These are phyloP conservation scores for Manihot esculenta DNA, from an alignment of 441 rosid genomes.

Conservation along the genomic window DNA sequence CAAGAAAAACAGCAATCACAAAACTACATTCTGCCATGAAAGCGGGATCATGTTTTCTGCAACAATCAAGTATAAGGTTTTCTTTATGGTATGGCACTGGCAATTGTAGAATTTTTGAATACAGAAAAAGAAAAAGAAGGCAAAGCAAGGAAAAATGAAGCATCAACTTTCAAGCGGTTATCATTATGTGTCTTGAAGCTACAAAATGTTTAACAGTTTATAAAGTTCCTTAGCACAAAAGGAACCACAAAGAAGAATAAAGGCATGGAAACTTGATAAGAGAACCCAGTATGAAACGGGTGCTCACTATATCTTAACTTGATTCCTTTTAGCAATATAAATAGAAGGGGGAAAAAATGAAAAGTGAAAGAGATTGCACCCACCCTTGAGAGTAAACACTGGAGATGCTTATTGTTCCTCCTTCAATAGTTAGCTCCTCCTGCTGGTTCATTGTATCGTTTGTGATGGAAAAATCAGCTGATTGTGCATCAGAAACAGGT, in stretches of 20 bases:
- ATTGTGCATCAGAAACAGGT: slow-evolving; percentile 54
- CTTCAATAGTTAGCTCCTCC: slow-evolving; percentile 54
- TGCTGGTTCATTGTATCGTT: slow-evolving; percentile 46
- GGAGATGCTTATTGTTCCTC: slow-evolving; percentile 70
- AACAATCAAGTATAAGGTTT: background rate
- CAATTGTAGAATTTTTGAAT: background rate
- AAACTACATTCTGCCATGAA: background rate
- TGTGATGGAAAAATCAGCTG: slow-evolving; percentile 51
- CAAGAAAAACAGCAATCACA: background rate
- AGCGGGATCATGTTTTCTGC: background rate
- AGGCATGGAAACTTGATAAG: background rate
- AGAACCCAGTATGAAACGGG: background rate
- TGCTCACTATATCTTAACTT: background rate
- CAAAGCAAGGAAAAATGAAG: too few species aligned
- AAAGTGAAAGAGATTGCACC: background rate
- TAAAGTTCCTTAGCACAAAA: background rate
- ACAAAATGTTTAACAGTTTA: background rate
- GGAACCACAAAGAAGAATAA: background rate
- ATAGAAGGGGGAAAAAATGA: background rate
- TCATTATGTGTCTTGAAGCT: background rate
- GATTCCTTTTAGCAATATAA: background rate
- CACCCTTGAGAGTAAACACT: slow-evolving; percentile 36
- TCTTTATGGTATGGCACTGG: background rate
- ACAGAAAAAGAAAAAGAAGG: background rate
- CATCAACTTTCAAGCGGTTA: background rate